Percentiles rank a stretch among this genome's conserved stretches.
Conservation (phyloP, 805 yeast species). For the Myxozyma geophila region DNA sequence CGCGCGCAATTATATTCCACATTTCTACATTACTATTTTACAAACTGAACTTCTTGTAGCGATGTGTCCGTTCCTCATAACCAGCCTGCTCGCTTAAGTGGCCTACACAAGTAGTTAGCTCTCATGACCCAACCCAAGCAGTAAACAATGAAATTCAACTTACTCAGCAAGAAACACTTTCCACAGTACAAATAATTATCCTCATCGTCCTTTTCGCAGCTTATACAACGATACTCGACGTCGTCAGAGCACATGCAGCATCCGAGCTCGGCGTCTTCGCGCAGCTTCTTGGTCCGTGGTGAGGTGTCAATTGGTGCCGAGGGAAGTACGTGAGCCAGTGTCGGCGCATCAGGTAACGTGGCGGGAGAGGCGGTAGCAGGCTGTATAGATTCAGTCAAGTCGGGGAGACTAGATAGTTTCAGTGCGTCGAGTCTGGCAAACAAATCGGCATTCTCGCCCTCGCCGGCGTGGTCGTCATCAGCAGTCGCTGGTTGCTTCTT, state of each 20-base stretch:
- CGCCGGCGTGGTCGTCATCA: slow-evolving; percentile 1
- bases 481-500: not conserved
- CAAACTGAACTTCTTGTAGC: slow-evolving; percentile 23
- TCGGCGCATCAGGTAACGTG: slow-evolving; percentile 23
- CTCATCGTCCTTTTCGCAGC: slow-evolving; percentile 33
- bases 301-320: slow-evolving; percentile 13
- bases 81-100: slow-evolving; percentile 35
- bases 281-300: slow-evolving; percentile 20
- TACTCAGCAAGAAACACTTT: slow-evolving; percentile 31
- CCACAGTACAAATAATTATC: slow-evolving; percentile 34
- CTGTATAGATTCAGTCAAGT: no score
- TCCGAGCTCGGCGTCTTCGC: slow-evolving; percentile 33
- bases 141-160: not conserved
- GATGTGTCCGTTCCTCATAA: slow-evolving; percentile 31
- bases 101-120: slow-evolving; percentile 9
- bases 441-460: slow-evolving; percentile 15
- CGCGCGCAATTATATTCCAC: not conserved
- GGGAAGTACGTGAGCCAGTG: slow-evolving; percentile 17
- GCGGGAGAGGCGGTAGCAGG: not conserved
- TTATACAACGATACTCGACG: slow-evolving; percentile 32
- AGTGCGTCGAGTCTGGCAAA: slow-evolving; percentile 24
- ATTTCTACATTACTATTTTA: not conserved
- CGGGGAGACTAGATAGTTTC: not conserved
- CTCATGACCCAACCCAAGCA: not conserved
- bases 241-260: slow-evolving; percentile 36